Evolutionary conservation across 2,329 filamentous ascomycete genomes (phyloP).

Genomic region (Fusarium stilboides): DNA sequence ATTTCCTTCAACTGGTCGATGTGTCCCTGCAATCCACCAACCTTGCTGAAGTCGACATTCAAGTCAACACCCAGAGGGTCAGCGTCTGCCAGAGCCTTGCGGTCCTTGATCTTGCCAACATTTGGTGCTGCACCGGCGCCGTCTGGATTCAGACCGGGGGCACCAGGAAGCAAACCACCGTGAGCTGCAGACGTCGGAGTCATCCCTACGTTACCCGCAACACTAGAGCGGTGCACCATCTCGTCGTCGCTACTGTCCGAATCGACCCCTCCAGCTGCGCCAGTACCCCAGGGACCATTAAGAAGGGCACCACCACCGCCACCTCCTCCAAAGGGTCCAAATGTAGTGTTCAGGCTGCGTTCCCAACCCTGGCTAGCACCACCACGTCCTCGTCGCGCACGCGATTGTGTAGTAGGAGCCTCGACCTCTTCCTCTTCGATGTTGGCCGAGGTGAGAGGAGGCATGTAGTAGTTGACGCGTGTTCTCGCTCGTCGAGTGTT

Average conservation of each 20-base stretch:
- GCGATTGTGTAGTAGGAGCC: conserved; percentile 77
- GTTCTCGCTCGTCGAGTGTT: conserved; percentile 67
- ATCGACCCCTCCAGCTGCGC: conserved; percentile 83
- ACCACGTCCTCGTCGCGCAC: conserved; percentile 75
- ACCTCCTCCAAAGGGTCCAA: conserved; percentile 92
- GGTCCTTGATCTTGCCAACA: conserved; percentile 93
- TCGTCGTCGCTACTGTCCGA: conserved; percentile 99
- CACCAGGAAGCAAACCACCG: conserved; percentile 62
- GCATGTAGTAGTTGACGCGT: conserved; percentile 87
- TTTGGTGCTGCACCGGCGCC: conserved; percentile 75
- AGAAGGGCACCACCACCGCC: conserved; percentile 80
- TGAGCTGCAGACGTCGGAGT: conserved; percentile 68
- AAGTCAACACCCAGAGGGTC: conserved; percentile 95
- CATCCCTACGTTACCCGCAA: conserved; percentile 73
- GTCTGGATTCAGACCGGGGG: conserved; percentile 59
- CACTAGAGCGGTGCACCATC: conserved; percentile 72
- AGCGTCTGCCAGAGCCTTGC: conserved; percentile 91
- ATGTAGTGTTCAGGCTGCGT: conserved; percentile 88
- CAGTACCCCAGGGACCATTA: conserved; percentile 80
- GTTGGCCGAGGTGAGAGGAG: conserved; percentile 73
- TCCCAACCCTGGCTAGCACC: conserved; percentile 77
- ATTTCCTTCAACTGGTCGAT: conserved; percentile 99
- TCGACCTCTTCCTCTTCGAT: conserved; percentile 83
- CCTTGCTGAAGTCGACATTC: conserved; percentile 93
- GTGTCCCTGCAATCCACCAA: conserved; percentile 92